Percentiles rank a stretch among this genome's conserved stretches.
These are phyloP conservation scores for Dactylella cylindrospora DNA, from an alignment of 2,329 filamentous ascomycete genomes.

Conservation along the genomic window DNA sequence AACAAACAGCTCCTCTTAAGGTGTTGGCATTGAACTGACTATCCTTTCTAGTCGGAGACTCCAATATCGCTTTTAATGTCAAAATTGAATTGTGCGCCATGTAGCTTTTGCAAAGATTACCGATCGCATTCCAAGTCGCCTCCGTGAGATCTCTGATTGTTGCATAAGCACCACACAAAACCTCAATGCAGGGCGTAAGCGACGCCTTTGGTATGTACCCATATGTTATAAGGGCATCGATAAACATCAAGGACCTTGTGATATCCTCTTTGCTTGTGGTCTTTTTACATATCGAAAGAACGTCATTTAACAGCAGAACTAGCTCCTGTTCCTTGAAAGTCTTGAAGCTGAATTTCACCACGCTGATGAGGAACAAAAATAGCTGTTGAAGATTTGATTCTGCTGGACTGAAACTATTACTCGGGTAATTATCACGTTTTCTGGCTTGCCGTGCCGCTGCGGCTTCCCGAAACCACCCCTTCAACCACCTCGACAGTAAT, in stretches of 20 bases:
- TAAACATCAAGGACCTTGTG: slow-evolving; percentile 65
- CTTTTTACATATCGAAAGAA: slow-evolving; percentile 68
- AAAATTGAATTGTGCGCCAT: slow-evolving; percentile 70
- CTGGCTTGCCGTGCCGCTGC: slow-evolving; percentile 58
- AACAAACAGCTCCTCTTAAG: slow-evolving; percentile 63
- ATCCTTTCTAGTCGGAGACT: slow-evolving; percentile 60
- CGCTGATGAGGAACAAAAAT: slow-evolving; percentile 66
- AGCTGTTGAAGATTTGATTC: slow-evolving; percentile 65
- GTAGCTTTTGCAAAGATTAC: slow-evolving; percentile 71
- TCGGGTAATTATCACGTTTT: slow-evolving; percentile 53
- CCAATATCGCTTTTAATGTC: slow-evolving; percentile 65
- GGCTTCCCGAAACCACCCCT: slow-evolving; percentile 59
- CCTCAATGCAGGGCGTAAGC: slow-evolving; percentile 67
- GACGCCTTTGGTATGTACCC: slow-evolving; percentile 66
- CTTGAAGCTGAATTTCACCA: slow-evolving; percentile 75
- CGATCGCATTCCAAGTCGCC: slow-evolving; percentile 69
- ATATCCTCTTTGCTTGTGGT: slow-evolving; percentile 68
- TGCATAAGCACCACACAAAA: slow-evolving; percentile 71
- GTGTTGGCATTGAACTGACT: slow-evolving; percentile 51
- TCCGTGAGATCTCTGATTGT: slow-evolving; percentile 64
- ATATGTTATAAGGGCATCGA: slow-evolving; percentile 72
- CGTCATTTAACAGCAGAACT: slow-evolving; percentile 62
- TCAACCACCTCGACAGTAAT: slow-evolving; percentile 64
- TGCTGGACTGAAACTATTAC: slow-evolving; percentile 52
- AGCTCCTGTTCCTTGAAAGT: slow-evolving; percentile 66